phyloP scores from a whole-genome alignment of 805 yeast genomes.

The Hanseniaspora meyeri region DNA sequence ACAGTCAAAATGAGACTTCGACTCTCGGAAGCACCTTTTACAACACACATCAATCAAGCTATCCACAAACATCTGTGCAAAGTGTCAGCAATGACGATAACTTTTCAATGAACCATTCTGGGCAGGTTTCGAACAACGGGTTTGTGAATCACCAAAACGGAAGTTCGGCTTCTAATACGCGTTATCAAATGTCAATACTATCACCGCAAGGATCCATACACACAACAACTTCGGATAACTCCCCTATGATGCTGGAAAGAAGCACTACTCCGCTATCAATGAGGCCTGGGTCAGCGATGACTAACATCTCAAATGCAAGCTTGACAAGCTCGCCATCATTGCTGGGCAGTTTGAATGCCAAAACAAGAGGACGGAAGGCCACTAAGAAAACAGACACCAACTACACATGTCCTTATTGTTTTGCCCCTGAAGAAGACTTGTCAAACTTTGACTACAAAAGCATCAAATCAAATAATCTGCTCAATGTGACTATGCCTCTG shows the following conservation, averaged over 20 bases:
- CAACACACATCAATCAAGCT: background rate
- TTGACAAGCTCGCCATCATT: background rate
- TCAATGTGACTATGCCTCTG: background rate
- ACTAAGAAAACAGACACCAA: slow-evolving; percentile 1
- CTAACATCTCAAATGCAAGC: background rate
- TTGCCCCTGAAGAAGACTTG: background rate
- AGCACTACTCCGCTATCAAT: background rate
- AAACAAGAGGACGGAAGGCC: slow-evolving; percentile 11
- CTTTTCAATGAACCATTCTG: background rate
- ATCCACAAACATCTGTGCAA: background rate
- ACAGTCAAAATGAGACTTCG: background rate
- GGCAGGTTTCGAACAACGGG: background rate
- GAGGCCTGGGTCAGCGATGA: background rate
- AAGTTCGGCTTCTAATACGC: background rate
- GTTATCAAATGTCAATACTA: background rate
- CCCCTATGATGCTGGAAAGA: slow-evolving; percentile 1
- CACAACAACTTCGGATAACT: background rate
- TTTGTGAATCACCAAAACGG: background rate
- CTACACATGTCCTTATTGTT: slow-evolving; percentile 10
- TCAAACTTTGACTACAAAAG: background rate
- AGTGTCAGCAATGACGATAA: background rate
- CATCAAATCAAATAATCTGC: slow-evolving; percentile 16
- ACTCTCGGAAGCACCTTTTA: background rate
- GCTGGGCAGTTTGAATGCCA: background rate
- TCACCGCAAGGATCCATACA: background rate